Evolutionary conservation across 2,329 filamentous ascomycete species (phyloP).

Genomic region (Didymella lethalis): DNA sequence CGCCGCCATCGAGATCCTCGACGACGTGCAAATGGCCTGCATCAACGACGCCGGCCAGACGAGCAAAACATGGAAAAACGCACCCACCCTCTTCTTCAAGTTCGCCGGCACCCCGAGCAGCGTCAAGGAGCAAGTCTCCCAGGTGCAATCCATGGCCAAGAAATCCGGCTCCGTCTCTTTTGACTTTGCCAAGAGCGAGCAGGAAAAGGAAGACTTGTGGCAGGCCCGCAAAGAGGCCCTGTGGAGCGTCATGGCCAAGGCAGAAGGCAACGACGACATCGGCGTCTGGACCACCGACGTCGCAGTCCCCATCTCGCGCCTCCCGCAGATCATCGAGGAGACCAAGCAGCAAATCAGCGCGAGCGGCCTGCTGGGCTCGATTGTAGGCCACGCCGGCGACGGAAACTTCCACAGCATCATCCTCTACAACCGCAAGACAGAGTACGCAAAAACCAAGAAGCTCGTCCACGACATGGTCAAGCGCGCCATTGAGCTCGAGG

Average conservation of each 20-base stretch:
- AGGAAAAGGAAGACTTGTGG: constrained; percentile 76
- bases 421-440: constrained; percentile 68
- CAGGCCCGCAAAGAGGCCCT: constrained; percentile 77
- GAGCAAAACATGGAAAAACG: constrained; percentile 71
- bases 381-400: constrained; percentile 78
- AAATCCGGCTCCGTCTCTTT: constrained; percentile 70
- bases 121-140: constrained; percentile 80
- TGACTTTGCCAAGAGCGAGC: constrained; percentile 70
- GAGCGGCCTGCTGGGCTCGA: constrained; percentile 69
- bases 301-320: constrained; percentile 74
- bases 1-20: constrained; percentile 90
- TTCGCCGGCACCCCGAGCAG: constrained; percentile 71
- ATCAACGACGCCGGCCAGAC: constrained; percentile 73
- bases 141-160: constrained; percentile 69
- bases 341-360: constrained; percentile 72
- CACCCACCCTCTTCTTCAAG: constrained; percentile 78
- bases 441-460: constrained; percentile 71
- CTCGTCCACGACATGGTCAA: constrained; percentile 87
- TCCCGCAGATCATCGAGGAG: constrained; percentile 79
- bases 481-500: constrained; percentile 82
- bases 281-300: constrained; percentile 84
- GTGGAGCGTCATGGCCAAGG: constrained; percentile 75
- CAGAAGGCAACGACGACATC: constrained; percentile 62
- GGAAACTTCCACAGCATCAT: constrained; percentile 77
- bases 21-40: constrained; percentile 86